Percentiles rank a stretch among this genome's conserved stretches.
phyloP scores from a whole-genome alignment of 2,329 filamentous ascomycete species.

The Pseudopithomyces chartarum region DNA sequence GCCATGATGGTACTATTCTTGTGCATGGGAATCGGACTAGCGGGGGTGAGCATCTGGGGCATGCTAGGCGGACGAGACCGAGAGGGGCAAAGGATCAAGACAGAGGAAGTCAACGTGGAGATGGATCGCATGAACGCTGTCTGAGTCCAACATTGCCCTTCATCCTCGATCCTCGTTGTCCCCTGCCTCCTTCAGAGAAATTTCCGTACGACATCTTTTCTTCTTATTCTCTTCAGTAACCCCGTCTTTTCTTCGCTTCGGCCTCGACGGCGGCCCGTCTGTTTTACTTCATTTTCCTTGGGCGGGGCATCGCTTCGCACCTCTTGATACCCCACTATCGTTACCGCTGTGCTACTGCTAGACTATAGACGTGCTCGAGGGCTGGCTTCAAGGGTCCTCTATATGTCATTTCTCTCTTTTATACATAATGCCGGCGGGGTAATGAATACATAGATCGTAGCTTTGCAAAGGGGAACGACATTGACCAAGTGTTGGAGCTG shows the following conservation, averaged over 20 bases:
- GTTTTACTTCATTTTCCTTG: background rate
- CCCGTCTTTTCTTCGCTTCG: background rate
- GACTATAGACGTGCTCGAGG: constrained; percentile 12
- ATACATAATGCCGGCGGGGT: background rate
- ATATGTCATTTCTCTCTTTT: background rate
- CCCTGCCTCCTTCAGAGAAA: background rate
- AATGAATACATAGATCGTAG: background rate
- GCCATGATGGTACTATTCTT: constrained; percentile 37
- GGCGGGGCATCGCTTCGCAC: background rate
- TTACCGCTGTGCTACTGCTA: constrained; percentile 6
- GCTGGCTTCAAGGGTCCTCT: constrained; percentile 10
- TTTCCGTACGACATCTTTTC: too few relatives aligned
- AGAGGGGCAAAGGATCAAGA: constrained; percentile 30
- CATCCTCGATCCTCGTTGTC: background rate
- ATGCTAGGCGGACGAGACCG: constrained; percentile 26
- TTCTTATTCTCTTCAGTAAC: background rate
- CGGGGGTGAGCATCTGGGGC: constrained; percentile 25
- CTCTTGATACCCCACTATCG: constrained; percentile 15
- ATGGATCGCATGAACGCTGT: constrained; percentile 34
- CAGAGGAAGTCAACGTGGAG: constrained; percentile 34
- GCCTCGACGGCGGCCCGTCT: background rate
- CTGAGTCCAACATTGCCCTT: background rate
- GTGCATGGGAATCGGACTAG: constrained; percentile 23
- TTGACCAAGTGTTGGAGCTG: constrained; percentile 15
- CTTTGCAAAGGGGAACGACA: background rate